These are phyloP conservation scores for Talaromyces amestolkiae DNA, from an alignment of 2,329 filamentous ascomycete species.

Conservation along the genomic window DNA sequence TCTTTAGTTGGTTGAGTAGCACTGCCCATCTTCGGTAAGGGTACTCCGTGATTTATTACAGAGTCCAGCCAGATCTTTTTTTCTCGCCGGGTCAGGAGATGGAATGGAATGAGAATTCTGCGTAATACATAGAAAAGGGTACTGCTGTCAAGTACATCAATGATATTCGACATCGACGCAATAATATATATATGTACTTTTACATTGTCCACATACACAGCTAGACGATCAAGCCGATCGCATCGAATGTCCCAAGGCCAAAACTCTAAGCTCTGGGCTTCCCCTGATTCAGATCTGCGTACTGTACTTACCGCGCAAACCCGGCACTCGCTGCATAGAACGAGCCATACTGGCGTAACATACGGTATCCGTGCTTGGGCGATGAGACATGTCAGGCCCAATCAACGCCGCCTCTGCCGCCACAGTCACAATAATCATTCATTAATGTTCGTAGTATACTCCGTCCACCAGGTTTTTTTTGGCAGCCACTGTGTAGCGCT, in stretches of 20 bases:
- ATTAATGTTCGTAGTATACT: background rate
- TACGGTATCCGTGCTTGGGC: background rate
- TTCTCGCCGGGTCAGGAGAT: background rate
- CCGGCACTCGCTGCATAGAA: background rate
- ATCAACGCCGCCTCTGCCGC: background rate
- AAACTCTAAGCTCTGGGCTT: background rate
- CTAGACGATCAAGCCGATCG: background rate
- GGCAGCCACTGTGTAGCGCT: background rate
- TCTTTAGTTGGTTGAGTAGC: background rate
- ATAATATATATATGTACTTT: too few species aligned
- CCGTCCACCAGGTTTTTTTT: background rate
- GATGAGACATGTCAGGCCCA: background rate
- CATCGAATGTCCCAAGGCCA: background rate
- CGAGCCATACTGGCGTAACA: background rate
- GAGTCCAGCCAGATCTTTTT: background rate
- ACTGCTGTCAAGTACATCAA: too few species aligned
- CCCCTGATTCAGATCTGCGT: conserved; percentile 7
- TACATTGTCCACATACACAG: background rate
- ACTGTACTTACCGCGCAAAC: background rate
- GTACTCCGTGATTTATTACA: background rate
- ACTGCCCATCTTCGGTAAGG: background rate
- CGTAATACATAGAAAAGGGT: too few species aligned
- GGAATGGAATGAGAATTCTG: background rate
- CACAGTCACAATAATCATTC: background rate
- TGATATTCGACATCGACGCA: too few species aligned